Conservation (phyloP, 345 rosid species). For the Aquilaria sinensis region DNA sequence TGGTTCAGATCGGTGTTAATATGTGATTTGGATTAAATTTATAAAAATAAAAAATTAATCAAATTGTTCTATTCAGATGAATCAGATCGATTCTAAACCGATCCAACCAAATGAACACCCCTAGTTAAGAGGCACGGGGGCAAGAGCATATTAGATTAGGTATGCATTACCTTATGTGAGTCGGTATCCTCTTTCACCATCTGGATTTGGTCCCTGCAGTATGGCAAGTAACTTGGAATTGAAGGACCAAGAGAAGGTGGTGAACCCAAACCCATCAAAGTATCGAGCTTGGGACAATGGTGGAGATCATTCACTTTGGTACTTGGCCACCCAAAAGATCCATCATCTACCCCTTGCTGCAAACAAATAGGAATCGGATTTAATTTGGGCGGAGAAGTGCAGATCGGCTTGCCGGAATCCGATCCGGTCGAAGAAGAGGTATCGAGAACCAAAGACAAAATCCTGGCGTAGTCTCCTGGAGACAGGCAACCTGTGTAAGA, state of each 20-base stretch:
- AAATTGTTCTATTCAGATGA: no score
- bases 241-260: slow-evolving; percentile 14
- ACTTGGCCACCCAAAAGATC: slow-evolving; percentile 19
- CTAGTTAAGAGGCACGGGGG: no score
- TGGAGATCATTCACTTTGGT: slow-evolving; percentile 24
- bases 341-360: slow-evolving; percentile 24
- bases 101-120: no score
- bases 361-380: slow-evolving; percentile 18
- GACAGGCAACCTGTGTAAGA: slow-evolving; percentile 63
- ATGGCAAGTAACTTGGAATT: slow-evolving; percentile 24
- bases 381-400: slow-evolving; percentile 18
- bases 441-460: slow-evolving; percentile 55
- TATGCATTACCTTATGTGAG: slow-evolving; percentile 28
- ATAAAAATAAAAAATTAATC: no score
- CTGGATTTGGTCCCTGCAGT: slow-evolving; percentile 35
- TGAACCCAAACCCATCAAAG: slow-evolving; percentile 21
- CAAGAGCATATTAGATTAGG: no score
- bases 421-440: slow-evolving; percentile 19
- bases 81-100: no score
- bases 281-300: slow-evolving; percentile 22
- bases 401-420: slow-evolving; percentile 12
- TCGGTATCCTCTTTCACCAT: slow-evolving; percentile 24
- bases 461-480: slow-evolving; percentile 38
- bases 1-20: no score
- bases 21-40: no score